Conservation (phyloP, 805 yeast species). For the Sporopachydermia quercuum region DNA sequence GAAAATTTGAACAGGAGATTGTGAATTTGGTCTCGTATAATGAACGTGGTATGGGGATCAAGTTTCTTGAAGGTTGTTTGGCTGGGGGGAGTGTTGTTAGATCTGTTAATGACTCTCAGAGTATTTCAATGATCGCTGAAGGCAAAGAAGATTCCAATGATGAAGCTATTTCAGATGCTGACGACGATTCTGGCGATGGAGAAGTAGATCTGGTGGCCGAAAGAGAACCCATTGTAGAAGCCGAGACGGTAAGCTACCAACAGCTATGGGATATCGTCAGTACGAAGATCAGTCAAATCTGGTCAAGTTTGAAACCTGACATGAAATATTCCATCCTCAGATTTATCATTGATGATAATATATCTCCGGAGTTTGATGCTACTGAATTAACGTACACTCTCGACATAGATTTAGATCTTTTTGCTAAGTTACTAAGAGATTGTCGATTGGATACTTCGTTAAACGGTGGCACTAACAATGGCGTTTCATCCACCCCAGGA, state of each 20-base stretch:
- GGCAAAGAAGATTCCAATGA: no score
- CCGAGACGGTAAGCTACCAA: constrained; percentile 17
- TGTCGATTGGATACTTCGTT: constrained; percentile 30
- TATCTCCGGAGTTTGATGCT: constrained; percentile 29
- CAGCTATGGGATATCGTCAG: constrained; percentile 34
- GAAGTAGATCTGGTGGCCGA: no score
- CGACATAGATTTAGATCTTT: constrained; percentile 44
- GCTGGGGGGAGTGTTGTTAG: no score
- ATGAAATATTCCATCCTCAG: constrained; percentile 42
- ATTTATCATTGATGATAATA: constrained; percentile 41
- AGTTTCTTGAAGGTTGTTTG: constrained; percentile 43
- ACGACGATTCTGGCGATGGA: no score
- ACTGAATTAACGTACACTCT: constrained; percentile 29
- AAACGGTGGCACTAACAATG: constrained; percentile 22
- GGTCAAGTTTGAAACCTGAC: constrained; percentile 40
- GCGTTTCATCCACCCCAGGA: no score
- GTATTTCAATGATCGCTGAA: no score
- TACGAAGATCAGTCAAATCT: constrained; percentile 36
- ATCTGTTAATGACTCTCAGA: no score
- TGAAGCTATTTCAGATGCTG: neutral
- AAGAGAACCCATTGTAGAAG: no score
- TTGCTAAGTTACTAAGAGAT: constrained; percentile 42
- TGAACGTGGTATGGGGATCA: constrained; percentile 44
- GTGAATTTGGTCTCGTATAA: constrained; percentile 45
- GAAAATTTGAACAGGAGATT: constrained; percentile 40